Evolutionary conservation across 108 stramenopile genomes (phyloP).

Genomic region (Stephanodiscus minutulus): DNA sequence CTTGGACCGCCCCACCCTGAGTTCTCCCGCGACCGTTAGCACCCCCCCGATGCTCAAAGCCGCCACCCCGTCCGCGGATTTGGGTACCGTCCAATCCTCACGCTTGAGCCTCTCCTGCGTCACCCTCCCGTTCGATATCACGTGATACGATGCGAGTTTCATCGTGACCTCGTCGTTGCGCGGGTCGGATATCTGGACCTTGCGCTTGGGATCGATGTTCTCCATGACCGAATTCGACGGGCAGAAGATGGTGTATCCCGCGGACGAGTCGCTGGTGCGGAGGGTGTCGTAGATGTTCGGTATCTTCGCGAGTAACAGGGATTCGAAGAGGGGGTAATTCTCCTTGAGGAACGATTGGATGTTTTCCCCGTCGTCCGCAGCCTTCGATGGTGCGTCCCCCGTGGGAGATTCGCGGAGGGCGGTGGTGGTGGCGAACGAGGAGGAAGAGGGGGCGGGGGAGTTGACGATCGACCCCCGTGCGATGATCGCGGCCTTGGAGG

Average conservation of each 20-base stretch:
- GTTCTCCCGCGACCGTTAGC: constrained; percentile 44
- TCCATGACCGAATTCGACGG: constrained; percentile 43
- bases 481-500: not conserved
- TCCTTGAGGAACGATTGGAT: constrained; percentile 40
- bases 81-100: constrained; percentile 51
- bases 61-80: constrained; percentile 35
- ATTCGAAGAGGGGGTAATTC: constrained; percentile 47
- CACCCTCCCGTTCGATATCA: constrained; percentile 39
- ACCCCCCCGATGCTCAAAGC: constrained; percentile 48
- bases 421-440: not conserved
- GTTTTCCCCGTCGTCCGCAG: not conserved
- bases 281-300: constrained; percentile 41
- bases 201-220: constrained; percentile 37
- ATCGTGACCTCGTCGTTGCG: constrained; percentile 45
- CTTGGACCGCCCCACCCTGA: constrained; percentile 46
- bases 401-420: constrained; percentile 4
- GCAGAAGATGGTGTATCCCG: constrained; percentile 46
- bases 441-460: not conserved
- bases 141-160: constrained; percentile 47
- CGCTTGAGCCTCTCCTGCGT: constrained; percentile 37
- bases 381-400: not conserved
- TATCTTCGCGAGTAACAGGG: constrained; percentile 32
- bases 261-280: constrained; percentile 16
- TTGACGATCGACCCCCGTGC: constrained; percentile 1
- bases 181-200: constrained; percentile 41